These are phyloP conservation scores for Lactarius hengduanensis DNA, from an alignment of 768 basidiomycete genomes.

Conservation along the genomic window DNA sequence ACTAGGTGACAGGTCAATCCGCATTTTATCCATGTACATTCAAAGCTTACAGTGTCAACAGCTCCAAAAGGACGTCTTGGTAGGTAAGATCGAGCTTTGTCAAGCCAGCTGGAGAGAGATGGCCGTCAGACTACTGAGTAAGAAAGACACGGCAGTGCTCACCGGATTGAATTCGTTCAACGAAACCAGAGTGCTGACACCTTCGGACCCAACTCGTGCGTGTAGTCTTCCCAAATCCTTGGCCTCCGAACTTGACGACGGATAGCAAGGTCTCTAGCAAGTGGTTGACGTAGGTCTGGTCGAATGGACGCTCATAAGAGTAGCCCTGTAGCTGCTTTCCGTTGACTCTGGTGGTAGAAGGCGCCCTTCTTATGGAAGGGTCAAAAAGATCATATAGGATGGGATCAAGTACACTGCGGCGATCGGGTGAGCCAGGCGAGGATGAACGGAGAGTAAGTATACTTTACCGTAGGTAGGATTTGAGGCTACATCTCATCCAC, in stretches of 20 bases:
- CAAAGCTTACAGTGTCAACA: slow-evolving; percentile 63
- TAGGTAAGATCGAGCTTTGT: slow-evolving; percentile 61
- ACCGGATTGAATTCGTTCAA: slow-evolving; percentile 63
- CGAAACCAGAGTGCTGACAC: slow-evolving; percentile 60
- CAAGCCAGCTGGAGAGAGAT: slow-evolving; percentile 15
- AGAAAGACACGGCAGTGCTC: slow-evolving; percentile 30
- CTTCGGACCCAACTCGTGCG: slow-evolving; percentile 61
- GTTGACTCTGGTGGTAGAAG: slow-evolving; percentile 50
- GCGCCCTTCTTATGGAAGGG: slow-evolving; percentile 56
- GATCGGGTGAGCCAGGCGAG: slow-evolving; percentile 11
- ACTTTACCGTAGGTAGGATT: slow-evolving; percentile 82
- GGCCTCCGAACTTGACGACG: slow-evolving; percentile 83
- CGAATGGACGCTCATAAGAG: slow-evolving; percentile 70
- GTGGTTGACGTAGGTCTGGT: slow-evolving; percentile 71
- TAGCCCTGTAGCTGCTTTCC: slow-evolving; percentile 68
- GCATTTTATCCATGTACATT: not conserved
- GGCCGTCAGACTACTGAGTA: slow-evolving; percentile 13
- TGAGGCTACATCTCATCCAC: slow-evolving; percentile 95
- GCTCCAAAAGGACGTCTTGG: slow-evolving; percentile 70
- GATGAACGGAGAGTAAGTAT: not conserved
- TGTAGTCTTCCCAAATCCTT: slow-evolving; percentile 78
- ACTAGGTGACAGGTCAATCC: slow-evolving; percentile 39
- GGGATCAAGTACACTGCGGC: slow-evolving; percentile 80
- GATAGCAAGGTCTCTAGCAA: slow-evolving; percentile 75
- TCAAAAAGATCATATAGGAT: slow-evolving; percentile 76